Percentiles rank a stretch among this genome's conserved stretches.
Conservation (phyloP, 164 flowering plant genomes). For the Cinnamomum chago region DNA sequence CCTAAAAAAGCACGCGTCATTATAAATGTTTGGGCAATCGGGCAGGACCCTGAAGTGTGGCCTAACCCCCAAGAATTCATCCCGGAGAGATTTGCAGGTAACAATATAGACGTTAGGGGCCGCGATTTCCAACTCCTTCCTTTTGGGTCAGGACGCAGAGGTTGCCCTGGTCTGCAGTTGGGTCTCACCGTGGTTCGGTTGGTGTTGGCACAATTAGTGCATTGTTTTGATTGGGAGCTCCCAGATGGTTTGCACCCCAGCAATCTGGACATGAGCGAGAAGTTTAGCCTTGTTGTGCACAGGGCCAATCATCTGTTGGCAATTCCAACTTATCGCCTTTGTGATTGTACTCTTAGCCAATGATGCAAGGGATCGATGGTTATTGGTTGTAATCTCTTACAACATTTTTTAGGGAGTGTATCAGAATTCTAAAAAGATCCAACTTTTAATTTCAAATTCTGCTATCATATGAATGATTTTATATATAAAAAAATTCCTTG, state of each 20-base stretch:
- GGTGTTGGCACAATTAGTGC: slow-evolving; percentile 15
- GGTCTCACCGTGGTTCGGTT: slow-evolving; percentile 12
- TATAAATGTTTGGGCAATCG: slow-evolving; percentile 76
- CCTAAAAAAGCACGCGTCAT: slow-evolving; percentile 62
- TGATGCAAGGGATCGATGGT: too few relatives aligned
- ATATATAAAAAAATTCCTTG: too few relatives aligned
- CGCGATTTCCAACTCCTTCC: slow-evolving; percentile 2
- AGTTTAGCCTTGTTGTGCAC: slow-evolving; percentile 5
- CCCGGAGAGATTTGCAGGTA: slow-evolving; percentile 55
- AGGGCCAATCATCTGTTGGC: slow-evolving; percentile 9
- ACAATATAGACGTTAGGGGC: slow-evolving; percentile 55
- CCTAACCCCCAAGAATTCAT: slow-evolving; percentile 51
- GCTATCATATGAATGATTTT: too few relatives aligned
- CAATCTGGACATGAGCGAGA: slow-evolving; percentile 14
- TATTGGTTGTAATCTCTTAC: too few relatives aligned
- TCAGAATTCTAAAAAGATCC: too few relatives aligned
- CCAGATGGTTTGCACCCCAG: slow-evolving; percentile 11
- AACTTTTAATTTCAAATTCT: too few relatives aligned
- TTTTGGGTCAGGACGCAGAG: slow-evolving; percentile 14
- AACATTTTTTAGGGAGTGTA: too few relatives aligned
- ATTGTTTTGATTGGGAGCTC: slow-evolving; percentile 19
- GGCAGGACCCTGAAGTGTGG: slow-evolving; percentile 69
- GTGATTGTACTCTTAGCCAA: neutral
- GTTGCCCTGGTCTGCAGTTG: slow-evolving; percentile 15
- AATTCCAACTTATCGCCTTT: slow-evolving; percentile 16